Conservation (phyloP, 257 asterid species). For the Plectranthus barbatus region DNA sequence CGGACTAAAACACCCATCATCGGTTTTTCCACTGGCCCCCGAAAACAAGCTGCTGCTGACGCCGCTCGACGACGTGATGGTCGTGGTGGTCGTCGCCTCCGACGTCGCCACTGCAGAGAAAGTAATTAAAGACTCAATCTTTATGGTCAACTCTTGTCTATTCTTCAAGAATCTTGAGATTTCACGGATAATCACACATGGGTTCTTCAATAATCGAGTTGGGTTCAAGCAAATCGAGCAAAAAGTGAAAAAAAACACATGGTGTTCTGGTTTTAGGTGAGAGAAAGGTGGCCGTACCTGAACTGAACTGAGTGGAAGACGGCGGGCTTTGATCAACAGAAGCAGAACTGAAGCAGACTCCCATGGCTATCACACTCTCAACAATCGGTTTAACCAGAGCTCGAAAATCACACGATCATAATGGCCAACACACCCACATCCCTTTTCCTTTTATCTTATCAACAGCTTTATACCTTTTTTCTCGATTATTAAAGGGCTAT, state of each 20-base stretch:
- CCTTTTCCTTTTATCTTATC: background rate
- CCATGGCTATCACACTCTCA: slow-evolving; percentile 15
- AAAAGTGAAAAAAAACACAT: too few species aligned
- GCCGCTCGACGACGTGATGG: too few species aligned
- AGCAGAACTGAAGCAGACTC: slow-evolving; percentile 30
- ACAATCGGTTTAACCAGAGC: background rate
- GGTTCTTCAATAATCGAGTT: background rate
- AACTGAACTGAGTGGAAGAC: slow-evolving; percentile 19
- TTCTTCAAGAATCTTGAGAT: background rate
- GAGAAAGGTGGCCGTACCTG: slow-evolving; percentile 20
- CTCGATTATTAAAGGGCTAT: background rate
- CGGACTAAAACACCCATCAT: too few species aligned
- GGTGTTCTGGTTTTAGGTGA: too few species aligned
- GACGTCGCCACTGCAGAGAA: slow-evolving; percentile 15
- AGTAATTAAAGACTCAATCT: background rate
- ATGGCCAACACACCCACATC: background rate
- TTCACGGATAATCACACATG: background rate
- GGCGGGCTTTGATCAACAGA: slow-evolving; percentile 29
- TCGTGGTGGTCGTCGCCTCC: background rate
- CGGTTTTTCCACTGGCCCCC: too few species aligned
- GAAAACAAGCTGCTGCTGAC: too few species aligned
- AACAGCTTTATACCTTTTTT: background rate
- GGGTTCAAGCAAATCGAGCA: background rate
- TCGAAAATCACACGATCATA: background rate
- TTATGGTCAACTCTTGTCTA: background rate